Percentiles rank a stretch among this genome's conserved stretches.
phyloP scores from a whole-genome alignment of 495 filamentous ascomycete species.

The Penicillium silybi region DNA sequence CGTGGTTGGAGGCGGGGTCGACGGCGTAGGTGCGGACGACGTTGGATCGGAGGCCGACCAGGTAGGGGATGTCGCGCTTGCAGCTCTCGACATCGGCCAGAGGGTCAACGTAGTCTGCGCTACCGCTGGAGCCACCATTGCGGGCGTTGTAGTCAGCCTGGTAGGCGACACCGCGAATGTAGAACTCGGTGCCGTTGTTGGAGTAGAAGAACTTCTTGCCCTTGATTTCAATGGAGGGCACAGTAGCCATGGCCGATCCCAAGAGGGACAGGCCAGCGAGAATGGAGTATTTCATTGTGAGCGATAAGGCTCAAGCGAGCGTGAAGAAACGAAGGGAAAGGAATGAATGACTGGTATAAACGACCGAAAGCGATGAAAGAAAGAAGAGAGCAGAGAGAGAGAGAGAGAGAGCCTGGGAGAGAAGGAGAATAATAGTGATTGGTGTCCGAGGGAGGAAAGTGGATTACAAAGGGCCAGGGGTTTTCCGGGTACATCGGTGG shows the following conservation, averaged over 20 bases:
- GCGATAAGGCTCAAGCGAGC: constrained; percentile 8
- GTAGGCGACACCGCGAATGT: constrained; percentile 89
- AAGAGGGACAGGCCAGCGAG: constrained; percentile 48
- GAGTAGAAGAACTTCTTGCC: constrained; percentile 67
- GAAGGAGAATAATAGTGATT: constrained; percentile 12
- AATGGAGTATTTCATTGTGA: constrained; percentile 45
- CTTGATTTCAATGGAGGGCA: constrained; percentile 65
- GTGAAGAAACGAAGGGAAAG: constrained; percentile 7
- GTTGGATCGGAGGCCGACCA: constrained; percentile 76
- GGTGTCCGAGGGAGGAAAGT: constrained; percentile 7
- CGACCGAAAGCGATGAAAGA: constrained; percentile 3
- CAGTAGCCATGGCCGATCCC: constrained; percentile 52
- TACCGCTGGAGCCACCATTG: constrained; percentile 34
- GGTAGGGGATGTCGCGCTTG: constrained; percentile 79
- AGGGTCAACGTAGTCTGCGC: constrained; percentile 57
- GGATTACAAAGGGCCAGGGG: neutral
- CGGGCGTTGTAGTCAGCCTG: constrained; percentile 54
- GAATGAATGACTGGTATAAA: constrained; percentile 13
- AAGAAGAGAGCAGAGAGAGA: constrained; percentile 2
- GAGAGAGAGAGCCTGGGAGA: constrained; percentile 6
- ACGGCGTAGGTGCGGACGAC: constrained; percentile 93
- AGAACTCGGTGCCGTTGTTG: constrained; percentile 79
- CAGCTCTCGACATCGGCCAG: constrained; percentile 67
- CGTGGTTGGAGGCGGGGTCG: constrained; percentile 74
- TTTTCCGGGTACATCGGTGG: neutral